Conservation (phyloP, 75 land plant genomes). For the Cunninghamia lanceolata region DNA sequence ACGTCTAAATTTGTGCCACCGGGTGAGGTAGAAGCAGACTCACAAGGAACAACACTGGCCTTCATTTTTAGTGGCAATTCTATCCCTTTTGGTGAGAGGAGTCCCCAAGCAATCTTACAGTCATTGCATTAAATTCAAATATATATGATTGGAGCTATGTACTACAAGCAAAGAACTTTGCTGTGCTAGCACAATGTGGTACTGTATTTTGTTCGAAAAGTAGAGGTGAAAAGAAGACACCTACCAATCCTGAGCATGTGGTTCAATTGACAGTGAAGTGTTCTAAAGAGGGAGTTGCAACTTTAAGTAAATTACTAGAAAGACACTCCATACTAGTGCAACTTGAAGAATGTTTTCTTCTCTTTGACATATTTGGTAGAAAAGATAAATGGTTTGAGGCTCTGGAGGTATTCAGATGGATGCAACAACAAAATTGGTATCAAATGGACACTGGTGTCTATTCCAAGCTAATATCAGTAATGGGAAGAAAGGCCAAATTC, state of each 20-base stretch:
- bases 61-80: neutral
- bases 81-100: neutral
- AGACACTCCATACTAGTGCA: constrained; percentile 51
- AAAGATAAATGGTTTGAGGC: constrained; percentile 67
- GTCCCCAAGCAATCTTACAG: neutral
- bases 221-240: no score
- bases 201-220: constrained; percentile 1
- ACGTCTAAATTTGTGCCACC: no score
- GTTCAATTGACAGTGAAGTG: neutral
- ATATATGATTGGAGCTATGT: no score
- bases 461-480: no score
- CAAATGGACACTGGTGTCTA: no score
- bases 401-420: constrained; percentile 93
- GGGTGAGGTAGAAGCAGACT: no score
- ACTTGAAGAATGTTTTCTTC: constrained; percentile 65
- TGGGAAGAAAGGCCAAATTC: no score
- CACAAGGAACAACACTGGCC: no score
- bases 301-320: constrained; percentile 22
- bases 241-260: constrained; percentile 5
- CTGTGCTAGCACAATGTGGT: neutral
- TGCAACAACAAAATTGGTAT: no score
- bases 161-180: no score
- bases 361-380: constrained; percentile 83
- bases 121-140: neutral
- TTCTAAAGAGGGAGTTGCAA: no score